Evolutionary conservation across 768 basidiomycete genomes (phyloP).

Genomic region (Mycena chlorophos): DNA sequence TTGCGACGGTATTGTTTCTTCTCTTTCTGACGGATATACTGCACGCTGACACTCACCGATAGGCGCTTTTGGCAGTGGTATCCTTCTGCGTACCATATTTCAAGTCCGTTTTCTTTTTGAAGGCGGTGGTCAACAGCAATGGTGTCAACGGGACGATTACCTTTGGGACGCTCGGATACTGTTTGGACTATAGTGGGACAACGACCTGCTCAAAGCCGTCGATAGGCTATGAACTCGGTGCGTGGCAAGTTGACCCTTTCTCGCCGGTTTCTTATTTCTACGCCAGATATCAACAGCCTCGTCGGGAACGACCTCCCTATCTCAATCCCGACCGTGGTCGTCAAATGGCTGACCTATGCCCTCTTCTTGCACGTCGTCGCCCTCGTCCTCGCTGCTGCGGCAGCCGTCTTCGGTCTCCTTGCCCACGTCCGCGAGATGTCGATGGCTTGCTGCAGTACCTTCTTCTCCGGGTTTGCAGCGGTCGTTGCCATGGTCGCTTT

Average conservation of each 20-base stretch:
- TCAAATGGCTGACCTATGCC: constrained; percentile 95
- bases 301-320: constrained; percentile 67
- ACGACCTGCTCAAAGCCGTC: constrained; percentile 77
- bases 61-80: constrained; percentile 78
- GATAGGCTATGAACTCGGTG: constrained; percentile 88
- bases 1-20: too few species aligned
- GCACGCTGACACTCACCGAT: too few species aligned
- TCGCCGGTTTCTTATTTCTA: constrained; percentile 5
- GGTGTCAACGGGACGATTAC: constrained; percentile 62
- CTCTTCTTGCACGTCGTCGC: constrained; percentile 92
- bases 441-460: constrained; percentile 81
- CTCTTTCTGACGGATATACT: too few species aligned
- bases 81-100: constrained; percentile 89
- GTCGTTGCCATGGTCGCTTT: constrained; percentile 81
- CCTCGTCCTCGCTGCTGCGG: constrained; percentile 66
- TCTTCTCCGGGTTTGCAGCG: constrained; percentile 79
- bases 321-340: constrained; percentile 76
- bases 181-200: constrained; percentile 54
- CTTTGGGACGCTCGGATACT: constrained; percentile 91
- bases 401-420: constrained; percentile 80
- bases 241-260: constrained; percentile 30
- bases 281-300: constrained; percentile 75
- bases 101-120: constrained; percentile 88
- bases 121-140: constrained; percentile 56
- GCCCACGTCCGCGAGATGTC: constrained; percentile 87